Evolutionary conservation across 2,329 filamentous ascomycete species (phyloP), one percentile per base, ranked within the genome.

Genomic region (Didymella keratinophila): DNA sequence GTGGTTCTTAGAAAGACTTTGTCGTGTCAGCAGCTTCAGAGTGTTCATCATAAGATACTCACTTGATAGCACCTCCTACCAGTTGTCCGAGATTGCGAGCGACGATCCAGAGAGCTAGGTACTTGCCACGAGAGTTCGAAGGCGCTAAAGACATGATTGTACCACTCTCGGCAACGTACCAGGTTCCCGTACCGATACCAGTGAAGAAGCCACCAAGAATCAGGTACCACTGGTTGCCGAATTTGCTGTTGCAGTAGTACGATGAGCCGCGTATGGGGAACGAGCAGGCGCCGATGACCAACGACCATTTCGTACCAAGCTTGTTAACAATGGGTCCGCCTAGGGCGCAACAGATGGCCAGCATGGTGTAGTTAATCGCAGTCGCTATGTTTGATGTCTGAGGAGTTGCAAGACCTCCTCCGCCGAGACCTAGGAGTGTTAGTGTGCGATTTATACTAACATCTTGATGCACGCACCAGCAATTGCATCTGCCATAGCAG

Each of bases 121-220:
- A 82, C 60, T 82, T 81, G 6, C 81, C 81, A 52, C 81, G 79
- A 18, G 80, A 76, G 21, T 78, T 74, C 0, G 79, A 75, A 4
- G 81, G 81, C 0, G 81, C 79, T 20, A 82, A 74, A 0, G 80
- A 81, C 78, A 82, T 81, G 63, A 82, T 82, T 4, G 78, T 76
- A 14, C 80, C 80, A 1, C 79, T 79, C 58, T 82, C 81, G 0
- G 80, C 81, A 9, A 82, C 80, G 56, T 82, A 83, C 80, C 80
- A 82, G 41, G 78, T 80, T 1, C 79, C 80, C 4, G 43, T 67
- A 1, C 68, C 68, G 6, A 72, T 67, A n/a, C 70, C 70, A 11
- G 66, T 70, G 11, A 72, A 58, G 51, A 69, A 64, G 14, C 65
- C 65, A 36, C 70, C 68, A 14, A 72, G 42, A 21, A 58, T 51